Evolutionary conservation across 2,329 filamentous ascomycete species (phyloP).

Genomic region (Penicillium sp.): DNA sequence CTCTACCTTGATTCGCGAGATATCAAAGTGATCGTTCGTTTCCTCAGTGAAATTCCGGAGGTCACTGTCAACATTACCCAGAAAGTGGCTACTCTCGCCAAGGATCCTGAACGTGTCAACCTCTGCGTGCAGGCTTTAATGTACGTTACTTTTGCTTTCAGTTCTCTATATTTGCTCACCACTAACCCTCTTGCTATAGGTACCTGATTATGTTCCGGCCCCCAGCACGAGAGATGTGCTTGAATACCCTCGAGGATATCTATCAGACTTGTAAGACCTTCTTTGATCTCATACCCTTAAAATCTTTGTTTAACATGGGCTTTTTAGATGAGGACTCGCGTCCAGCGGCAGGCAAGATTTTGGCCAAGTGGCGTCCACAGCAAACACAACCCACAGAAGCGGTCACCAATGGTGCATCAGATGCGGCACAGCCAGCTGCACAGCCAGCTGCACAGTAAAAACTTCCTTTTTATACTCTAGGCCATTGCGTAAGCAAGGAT

Average conservation of each 20-base stretch:
- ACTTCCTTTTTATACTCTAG: not conserved
- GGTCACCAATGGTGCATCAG: slow-evolving; percentile 5
- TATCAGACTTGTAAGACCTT: slow-evolving; percentile 53
- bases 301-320: too few species aligned
- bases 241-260: slow-evolving; percentile 60
- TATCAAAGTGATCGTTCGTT: slow-evolving; percentile 77
- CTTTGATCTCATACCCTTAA: not conserved
- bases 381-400: slow-evolving; percentile 26
- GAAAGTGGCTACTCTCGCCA: slow-evolving; percentile 65
- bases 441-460: slow-evolving; percentile 1
- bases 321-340: slow-evolving; percentile 47
- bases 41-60: slow-evolving; percentile 86
- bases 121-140: slow-evolving; percentile 60
- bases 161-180: not conserved
- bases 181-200: slow-evolving; percentile 28
- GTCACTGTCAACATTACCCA: slow-evolving; percentile 71
- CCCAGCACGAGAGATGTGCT: slow-evolving; percentile 56
- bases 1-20: slow-evolving; percentile 91
- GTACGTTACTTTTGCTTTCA: slow-evolving; percentile 36
- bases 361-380: slow-evolving; percentile 57
- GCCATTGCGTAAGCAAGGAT: not conserved
- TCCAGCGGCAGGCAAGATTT: slow-evolving; percentile 53
- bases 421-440: not conserved
- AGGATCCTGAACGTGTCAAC: slow-evolving; percentile 63
- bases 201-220: slow-evolving; percentile 61